Base-by-base conservation (phyloP, 129 eudicot genomes). In the Escallonia herrerae region DNA sequence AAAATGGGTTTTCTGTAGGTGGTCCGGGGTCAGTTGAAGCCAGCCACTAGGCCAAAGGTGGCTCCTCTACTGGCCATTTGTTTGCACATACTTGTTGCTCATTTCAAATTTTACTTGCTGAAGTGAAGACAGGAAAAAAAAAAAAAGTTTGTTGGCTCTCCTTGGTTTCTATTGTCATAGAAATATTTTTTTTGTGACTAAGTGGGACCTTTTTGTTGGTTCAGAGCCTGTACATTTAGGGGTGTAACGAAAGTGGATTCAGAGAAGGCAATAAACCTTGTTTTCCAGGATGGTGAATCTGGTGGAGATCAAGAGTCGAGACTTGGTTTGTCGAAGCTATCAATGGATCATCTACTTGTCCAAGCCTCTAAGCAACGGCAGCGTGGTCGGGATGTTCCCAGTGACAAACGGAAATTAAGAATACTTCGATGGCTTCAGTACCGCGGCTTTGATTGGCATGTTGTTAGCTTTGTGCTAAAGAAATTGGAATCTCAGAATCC, bases 321-420 rank as follows among this genome's bases (percentile, higher is more conserved):
- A 41, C 43, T 71, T 45, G 87, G 84, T 15, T 64, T 86, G 69
- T 90, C 97, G 62, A 81, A 81, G 78, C 54, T 75, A 33, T 85
- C 98, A 5, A 53, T 88, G 56, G 95, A 93, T 70, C 89, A 83
- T 67, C 72, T 93, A 45, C 76, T 62, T 56, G 69, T 64, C 50
- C 96, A 86, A 76, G 98, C 91, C 74, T 85, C 85, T 43, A 93
- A 93, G 77, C 89, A 84, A 68, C 88, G 98, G 98, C 69, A 74
- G 42, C 80, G 85, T 65, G 65, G 84, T 62, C 74, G 50, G 41
- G 71, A 75, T 60, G 74, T 71, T 10, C 83, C 91, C 9, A 51
- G 8, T 53, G 96, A 93, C 45, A 88, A 67, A 62, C 85, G 82
- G 41, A 88, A 86, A 57, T 79, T 91, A 69, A 83, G 96, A 58